A percentile compares a stretch with the other conserved stretches of the same genome.
These are phyloP conservation scores for Persicaria tinctoria DNA, from an alignment of 148 eudicot species.

Conservation along the genomic window DNA sequence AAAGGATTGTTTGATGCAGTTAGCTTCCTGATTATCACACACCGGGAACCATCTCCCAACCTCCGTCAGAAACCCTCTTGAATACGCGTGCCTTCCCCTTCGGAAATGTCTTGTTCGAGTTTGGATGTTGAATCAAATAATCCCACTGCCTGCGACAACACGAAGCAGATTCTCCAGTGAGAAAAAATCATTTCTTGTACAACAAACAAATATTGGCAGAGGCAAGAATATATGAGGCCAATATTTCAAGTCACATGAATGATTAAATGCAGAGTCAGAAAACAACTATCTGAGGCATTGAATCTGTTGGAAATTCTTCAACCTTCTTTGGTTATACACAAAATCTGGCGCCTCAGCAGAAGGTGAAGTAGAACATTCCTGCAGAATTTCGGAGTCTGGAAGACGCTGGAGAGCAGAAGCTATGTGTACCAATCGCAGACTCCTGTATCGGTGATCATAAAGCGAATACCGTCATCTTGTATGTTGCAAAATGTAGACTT, in stretches of 20 bases:
- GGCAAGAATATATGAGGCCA: neutral
- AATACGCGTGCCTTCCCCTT: constrained; percentile 55
- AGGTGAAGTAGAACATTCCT: constrained; percentile 72
- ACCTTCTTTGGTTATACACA: constrained; percentile 66
- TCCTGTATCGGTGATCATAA: constrained; percentile 35
- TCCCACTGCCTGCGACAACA: constrained; percentile 48
- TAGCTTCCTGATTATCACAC: no score
- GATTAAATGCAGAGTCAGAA: neutral
- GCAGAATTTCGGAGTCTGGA: constrained; percentile 66
- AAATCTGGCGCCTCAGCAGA: constrained; percentile 83
- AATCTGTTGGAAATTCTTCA: neutral
- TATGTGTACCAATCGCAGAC: constrained; percentile 19
- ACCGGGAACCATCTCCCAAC: constrained; percentile 30
- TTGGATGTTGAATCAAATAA: constrained; percentile 55
- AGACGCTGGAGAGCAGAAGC: constrained; percentile 34
- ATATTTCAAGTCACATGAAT: neutral
- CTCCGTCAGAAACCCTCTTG: constrained; percentile 37
- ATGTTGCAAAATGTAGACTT: neutral
- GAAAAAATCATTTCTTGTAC: neutral
- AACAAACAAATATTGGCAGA: constrained; percentile 1
- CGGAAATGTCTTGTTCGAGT: constrained; percentile 61
- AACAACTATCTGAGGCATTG: neutral
- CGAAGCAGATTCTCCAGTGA: neutral
- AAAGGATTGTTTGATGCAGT: no score
- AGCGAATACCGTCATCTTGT: neutral